Base-by-base conservation (phyloP, 176 grass and related monocot species). In the Musa troglodytarum region DNA sequence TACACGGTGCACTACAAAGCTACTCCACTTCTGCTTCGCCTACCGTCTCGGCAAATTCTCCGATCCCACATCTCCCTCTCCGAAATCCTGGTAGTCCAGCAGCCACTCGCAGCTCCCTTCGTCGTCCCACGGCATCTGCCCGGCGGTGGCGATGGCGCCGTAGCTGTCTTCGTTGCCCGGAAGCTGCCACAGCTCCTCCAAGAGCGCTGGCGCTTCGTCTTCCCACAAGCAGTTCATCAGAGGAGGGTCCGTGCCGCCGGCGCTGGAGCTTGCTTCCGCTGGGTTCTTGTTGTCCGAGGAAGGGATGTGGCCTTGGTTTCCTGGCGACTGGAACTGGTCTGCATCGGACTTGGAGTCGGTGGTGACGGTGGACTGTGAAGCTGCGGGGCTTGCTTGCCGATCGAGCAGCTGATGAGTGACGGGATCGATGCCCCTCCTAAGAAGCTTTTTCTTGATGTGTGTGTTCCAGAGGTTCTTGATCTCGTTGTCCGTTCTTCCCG, bases 51-150 rank as follows among this genome's bases (percentile, higher is more conserved):
- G 17, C 49, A 16, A 74, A 17, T 54, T 74, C 21, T 53, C 71
- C 14, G 23, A 74, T 17, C 12, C 71, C 52, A 50, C 34, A 83
- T 84, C 86, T 52, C 74, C 83, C 59, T 82, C 79, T 49, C 77
- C 88, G 81, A 82, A 85, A 76, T 81, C 65, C 82, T 85, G 83
- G 73, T 89, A 98, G 75, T 98, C 94, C 23, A 93, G 84, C 49
- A 98, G 77, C 94, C 94, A 98, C 21, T 98, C 86, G 3, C 68
- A 82, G 43, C 65, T 88, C 29, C 87, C 74, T 29, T 84, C 89
- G 11, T 51, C 1, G 28, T 70, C 68, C 68, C 68, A 70, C 9
- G 49, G 34, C 68, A 50, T 20, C 20, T 50, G 17, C 2, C 68
- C 9, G 34, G 15, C 15, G 67, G 7, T 17, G 29, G 5, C 67